Evolutionary conservation across 768 basidiomycete species (phyloP).

Genomic region (Floccularia luteovirens): DNA sequence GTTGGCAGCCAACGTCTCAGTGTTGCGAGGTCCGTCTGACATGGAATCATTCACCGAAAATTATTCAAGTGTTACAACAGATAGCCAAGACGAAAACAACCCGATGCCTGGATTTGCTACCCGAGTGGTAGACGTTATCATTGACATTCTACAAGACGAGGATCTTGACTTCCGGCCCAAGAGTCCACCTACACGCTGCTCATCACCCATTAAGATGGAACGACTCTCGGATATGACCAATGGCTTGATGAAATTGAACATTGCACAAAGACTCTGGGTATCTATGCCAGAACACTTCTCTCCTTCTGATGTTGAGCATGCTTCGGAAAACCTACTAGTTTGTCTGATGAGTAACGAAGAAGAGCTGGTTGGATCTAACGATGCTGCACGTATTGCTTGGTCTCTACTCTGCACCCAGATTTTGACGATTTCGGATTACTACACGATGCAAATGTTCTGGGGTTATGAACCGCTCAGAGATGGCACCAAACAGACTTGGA

Average conservation of each 20-base stretch:
- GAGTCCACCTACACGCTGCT: slow-evolving; percentile 7
- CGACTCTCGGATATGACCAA: slow-evolving; percentile 19
- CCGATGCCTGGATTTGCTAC: slow-evolving; percentile 36
- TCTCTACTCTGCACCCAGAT: slow-evolving; percentile 51
- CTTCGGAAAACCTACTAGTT: slow-evolving; percentile 37
- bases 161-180: slow-evolving; percentile 32
- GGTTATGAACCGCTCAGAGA: slow-evolving; percentile 17
- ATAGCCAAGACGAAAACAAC: slow-evolving; percentile 30
- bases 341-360: slow-evolving; percentile 42
- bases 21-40: slow-evolving; percentile 33
- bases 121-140: slow-evolving; percentile 33
- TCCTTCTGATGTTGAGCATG: slow-evolving; percentile 26
- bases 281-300: slow-evolving; percentile 36
- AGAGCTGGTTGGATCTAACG: slow-evolving; percentile 32
- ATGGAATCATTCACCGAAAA: slow-evolving; percentile 7
- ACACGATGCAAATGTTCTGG: slow-evolving; percentile 51
- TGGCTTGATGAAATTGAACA: slow-evolving; percentile 45
- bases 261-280: slow-evolving; percentile 55
- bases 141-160: slow-evolving; percentile 38
- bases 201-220: not conserved
- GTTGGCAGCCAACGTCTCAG: slow-evolving; percentile 37
- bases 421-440: slow-evolving; percentile 35
- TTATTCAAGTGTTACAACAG: slow-evolving; percentile 4
- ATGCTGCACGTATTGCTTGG: slow-evolving; percentile 50
- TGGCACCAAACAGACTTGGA: slow-evolving; percentile 21